Base-by-base conservation (phyloP, 1,139 yeast genomes). In the Arxiozyma slooffiae region DNA sequence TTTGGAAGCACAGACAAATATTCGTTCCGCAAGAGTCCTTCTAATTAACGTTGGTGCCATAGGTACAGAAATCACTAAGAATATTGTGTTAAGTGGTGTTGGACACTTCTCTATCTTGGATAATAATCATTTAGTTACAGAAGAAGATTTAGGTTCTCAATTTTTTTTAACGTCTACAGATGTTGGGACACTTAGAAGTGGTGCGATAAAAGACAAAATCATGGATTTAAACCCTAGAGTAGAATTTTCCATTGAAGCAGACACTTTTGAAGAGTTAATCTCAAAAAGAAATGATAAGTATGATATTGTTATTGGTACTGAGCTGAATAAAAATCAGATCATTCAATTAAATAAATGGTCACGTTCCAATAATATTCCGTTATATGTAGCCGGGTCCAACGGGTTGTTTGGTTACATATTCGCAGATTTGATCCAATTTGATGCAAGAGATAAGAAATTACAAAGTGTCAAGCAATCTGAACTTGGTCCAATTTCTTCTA, bases 391-490 rank as follows among this genome's bases (percentile, higher is more conserved):
- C 0, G 85, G 83, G 0, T 64, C 81, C 8, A 85, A 84, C 64
- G 98, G 98, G 0, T 70, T 89, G 65, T 88, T 78, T 64, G 97
- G 96, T 1, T 86, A 80, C 62, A 76, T 87, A 2, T 81, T 90
- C 61, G 81, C 82, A 3, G 98, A 94, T 66, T 73, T 92, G 53
- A 78, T 88, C 20, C 67, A 74, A 50, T 90, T 87, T 66, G 71
- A 73, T 14, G 61, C 74, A 7, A 58, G 58, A 4, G 71, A 75
- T 57, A 81, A 86, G 47, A 78, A 79, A 68, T 76, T 69, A 56
- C 77, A 62, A 61, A 77, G 71, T 57, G 71, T 71, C 52, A 69
- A 58, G 49, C 67, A 70, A 24, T 76, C 85, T 17, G 69, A 71
- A 50, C 41, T 69, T 2, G 86, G 85, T 0, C 63, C 62, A 2